Base-by-base conservation (phyloP, 1,139 yeast genomes). In the Nakaseomyces glabratus region DNA sequence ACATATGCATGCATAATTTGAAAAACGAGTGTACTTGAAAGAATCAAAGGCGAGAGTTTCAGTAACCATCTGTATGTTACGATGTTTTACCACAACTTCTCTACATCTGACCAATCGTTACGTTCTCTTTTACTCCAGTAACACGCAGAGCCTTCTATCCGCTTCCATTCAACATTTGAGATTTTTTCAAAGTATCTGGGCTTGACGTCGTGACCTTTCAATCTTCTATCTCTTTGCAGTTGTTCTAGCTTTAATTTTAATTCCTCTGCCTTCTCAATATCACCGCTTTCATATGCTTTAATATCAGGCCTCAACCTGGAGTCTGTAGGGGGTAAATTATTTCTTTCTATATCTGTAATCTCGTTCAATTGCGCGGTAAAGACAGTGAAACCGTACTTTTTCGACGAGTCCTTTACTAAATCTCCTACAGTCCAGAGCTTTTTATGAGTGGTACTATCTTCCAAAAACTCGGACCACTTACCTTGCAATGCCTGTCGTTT, bases 271-370 rank as follows among this genome's bases (percentile, higher is more conserved):
- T 63, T 61, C 11, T 73, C 82, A 6, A 78, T 61, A 14, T 74
- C 62, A 2, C 93, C 93, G 15, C 67, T 52, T 51, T 85, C 94
- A 48, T 85, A 85, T 5, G 66, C 62, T 30, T 71, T 63, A 51
- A 85, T 73, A 57, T 90, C 98, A 0, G 96, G 97, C 51, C 98
- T 71, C 31, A 77, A 60, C 52, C 98, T 72, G 3, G 95, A 82
- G 55, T 90, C 98, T 0, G 93, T 84, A 4, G 88, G 90, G 3
- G 97, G 78, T 33, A 88, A 49, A 1, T 57, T 42, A 9, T 66
- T 79, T 22, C 69, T 55, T 53, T 85, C 95, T 19, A 88, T 61
- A 3, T 58, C 63, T 0, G 95, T 82, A 26, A 85, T 71, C 42
- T 84, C 82, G 52, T 86, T 85, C 54, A 90, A 66, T 24, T 80